phyloP scores from a whole-genome alignment of 306 rosid species.

The Acacia confusa region DNA sequence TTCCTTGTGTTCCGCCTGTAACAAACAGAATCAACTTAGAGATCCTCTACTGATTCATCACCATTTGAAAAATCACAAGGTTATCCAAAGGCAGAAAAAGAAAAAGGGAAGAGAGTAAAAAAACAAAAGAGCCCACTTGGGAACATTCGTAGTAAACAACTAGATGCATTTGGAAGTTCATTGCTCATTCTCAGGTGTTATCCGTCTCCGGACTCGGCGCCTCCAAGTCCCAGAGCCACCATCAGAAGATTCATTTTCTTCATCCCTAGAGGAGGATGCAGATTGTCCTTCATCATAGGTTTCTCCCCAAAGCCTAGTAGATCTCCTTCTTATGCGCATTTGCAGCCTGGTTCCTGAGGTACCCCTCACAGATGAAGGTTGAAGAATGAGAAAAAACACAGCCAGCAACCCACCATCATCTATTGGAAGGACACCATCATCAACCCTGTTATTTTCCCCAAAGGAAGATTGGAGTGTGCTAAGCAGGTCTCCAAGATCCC shows the following conservation, averaged over 20 bases:
- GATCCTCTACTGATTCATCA: constrained; percentile 17
- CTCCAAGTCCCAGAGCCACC: constrained; percentile 70
- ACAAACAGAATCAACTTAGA: constrained; percentile 27
- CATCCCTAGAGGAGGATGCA: constrained; percentile 73
- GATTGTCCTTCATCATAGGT: constrained; percentile 78
- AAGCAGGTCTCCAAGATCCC: constrained; percentile 92
- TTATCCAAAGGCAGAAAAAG: neutral
- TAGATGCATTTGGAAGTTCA: constrained; percentile 37
- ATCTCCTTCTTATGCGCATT: constrained; percentile 73
- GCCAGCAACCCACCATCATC: constrained; percentile 90
- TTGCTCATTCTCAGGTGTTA: constrained; percentile 67
- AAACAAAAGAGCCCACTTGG: constrained; percentile 40
- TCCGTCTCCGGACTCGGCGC: constrained; percentile 58
- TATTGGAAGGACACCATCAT: constrained; percentile 64
- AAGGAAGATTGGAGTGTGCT: constrained; percentile 88
- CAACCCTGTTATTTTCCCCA: constrained; percentile 71
- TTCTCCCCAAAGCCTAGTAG: constrained; percentile 81
- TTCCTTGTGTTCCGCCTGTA: constrained; percentile 37
- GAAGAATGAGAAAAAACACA: constrained; percentile 81
- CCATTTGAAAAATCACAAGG: constrained; percentile 9
- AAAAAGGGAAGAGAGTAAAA: neutral
- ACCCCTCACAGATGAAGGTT: constrained; percentile 72
- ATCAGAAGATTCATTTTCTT: constrained; percentile 79
- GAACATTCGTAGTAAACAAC: constrained; percentile 36
- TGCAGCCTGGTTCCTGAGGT: constrained; percentile 73